A percentile compares a stretch with the other conserved stretches of the same genome.
Conservation (phyloP, 2,329 filamentous ascomycete species). For the Atkinsonella texensis region DNA sequence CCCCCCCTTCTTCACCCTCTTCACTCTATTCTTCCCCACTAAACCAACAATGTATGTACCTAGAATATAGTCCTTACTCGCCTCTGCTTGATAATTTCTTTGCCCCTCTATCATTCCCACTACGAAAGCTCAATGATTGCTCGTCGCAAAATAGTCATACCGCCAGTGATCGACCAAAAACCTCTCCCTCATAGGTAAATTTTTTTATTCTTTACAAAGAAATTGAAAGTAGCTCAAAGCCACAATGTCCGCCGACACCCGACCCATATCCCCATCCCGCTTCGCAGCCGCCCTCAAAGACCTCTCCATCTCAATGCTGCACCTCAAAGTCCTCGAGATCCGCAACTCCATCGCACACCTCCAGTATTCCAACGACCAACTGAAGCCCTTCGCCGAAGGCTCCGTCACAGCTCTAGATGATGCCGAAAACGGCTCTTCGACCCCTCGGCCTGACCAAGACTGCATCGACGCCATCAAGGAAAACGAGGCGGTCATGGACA, state of each 20-base stretch:
- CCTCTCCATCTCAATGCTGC: conserved; percentile 53
- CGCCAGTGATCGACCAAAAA: no score
- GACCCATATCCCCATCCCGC: conserved; percentile 47
- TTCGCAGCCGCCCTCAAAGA: conserved; percentile 57
- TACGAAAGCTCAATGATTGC: neutral
- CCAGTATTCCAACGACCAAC: conserved; percentile 60
- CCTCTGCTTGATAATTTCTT: neutral
- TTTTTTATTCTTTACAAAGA: neutral
- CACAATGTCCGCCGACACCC: conserved; percentile 49
- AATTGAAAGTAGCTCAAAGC: neutral
- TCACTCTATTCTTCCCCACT: neutral
- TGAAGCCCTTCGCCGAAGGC: conserved; percentile 53
- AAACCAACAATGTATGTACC: neutral
- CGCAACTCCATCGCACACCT: conserved; percentile 65
- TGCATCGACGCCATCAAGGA: conserved; percentile 64
- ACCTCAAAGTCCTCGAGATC: conserved; percentile 64
- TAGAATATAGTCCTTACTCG: no score
- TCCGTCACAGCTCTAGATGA: conserved; percentile 20
- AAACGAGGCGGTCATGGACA: conserved; percentile 55
- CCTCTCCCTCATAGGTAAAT: neutral
- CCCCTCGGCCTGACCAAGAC: conserved; percentile 44
- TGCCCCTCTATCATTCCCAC: neutral
- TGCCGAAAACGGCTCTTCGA: neutral
- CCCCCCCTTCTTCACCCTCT: no score
- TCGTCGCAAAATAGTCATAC: neutral